Evolutionary conservation across 139 green algal genomes (phyloP).

Genomic region (Yamagishiella unicocca): DNA sequence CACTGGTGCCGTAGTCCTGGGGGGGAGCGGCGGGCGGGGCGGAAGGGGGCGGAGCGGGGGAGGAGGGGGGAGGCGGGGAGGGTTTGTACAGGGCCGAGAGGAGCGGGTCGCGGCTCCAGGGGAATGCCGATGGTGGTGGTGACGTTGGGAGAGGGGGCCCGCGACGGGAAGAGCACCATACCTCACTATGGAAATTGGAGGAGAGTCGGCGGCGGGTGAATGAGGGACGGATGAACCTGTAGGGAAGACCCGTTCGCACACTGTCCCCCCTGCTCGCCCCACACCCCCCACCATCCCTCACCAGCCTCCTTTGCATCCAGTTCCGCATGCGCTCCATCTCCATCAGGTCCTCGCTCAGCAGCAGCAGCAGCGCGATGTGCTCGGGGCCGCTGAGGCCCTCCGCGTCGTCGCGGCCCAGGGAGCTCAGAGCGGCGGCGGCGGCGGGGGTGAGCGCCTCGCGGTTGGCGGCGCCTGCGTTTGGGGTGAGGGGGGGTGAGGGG

Average conservation of each 20-base stretch:
- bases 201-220: no score
- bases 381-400: slow-evolving; percentile 11
- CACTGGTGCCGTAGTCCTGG: slow-evolving; percentile 22
- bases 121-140: no score
- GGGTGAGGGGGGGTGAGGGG: no score
- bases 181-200: no score
- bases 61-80: background rate
- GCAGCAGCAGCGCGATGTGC: slow-evolving; percentile 30
- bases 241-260: background rate
- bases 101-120: no score
- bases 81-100: no score
- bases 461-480: background rate
- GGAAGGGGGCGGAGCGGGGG: no score
- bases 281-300: background rate
- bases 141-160: no score
- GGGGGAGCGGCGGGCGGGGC: background rate
- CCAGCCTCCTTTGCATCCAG: slow-evolving; percentile 34
- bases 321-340: slow-evolving; percentile 46
- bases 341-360: slow-evolving; percentile 29
- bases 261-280: no score
- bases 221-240: background rate
- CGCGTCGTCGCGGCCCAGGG: slow-evolving; percentile 20
- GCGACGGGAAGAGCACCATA: no score
- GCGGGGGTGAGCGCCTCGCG: slow-evolving; percentile 22
- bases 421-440: background rate